Evolutionary conservation across 2,329 filamentous ascomycete species (phyloP), one percentile per base, ranked within the genome.

Genomic region (Colletotrichum somersetense): DNA sequence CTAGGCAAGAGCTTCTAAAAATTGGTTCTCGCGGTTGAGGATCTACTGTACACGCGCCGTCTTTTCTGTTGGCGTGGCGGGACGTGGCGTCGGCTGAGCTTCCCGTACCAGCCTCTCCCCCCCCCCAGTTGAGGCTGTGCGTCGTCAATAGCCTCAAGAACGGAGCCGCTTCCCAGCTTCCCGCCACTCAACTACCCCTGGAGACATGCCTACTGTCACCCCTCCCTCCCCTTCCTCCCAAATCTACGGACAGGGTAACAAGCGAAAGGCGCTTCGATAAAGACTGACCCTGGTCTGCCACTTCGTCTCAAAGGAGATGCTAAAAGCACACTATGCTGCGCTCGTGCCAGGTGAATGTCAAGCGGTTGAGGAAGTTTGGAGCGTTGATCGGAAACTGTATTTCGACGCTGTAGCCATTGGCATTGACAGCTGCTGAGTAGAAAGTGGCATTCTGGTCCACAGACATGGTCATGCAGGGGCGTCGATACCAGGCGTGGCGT

Each of bases 81-180:
- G 59, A 72, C 55, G 66, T 70, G 66, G 70, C 66, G 56, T 55
- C 48, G 48, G 66, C 40, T 38, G 53, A 65, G 33, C 48, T 64
- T 61, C 44, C 44, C 42, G 38, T 62, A 58, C 48, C 40, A 50
- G 23, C 44, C 30, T 2, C 40, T 20, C 20, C 56, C 65, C 20
- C 56, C 65, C 65, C 69, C 16, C 30, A 58, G 44, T 56, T 57
- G 64, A 63, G 69, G 69, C 69, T 72, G 58, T 69, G 65, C 64
- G 59, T 42, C 40, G 48, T 72, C 69, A 63, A 72, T 63, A 69
- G 46, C 58, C 58, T 72, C 65, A 55, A 55, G 67, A 59, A 53
- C 53, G 66, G 66, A 59, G 52, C 46, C 46, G 8, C 58, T 58
- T 35, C n/a, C n/a, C 61, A 52, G 30, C 23, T 33, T 20, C 5